A percentile compares a stretch with the other conserved stretches of the same genome.
These are phyloP conservation scores for Talaromyces sp. DNA, from an alignment of 2,329 filamentous ascomycete species.

Conservation along the genomic window DNA sequence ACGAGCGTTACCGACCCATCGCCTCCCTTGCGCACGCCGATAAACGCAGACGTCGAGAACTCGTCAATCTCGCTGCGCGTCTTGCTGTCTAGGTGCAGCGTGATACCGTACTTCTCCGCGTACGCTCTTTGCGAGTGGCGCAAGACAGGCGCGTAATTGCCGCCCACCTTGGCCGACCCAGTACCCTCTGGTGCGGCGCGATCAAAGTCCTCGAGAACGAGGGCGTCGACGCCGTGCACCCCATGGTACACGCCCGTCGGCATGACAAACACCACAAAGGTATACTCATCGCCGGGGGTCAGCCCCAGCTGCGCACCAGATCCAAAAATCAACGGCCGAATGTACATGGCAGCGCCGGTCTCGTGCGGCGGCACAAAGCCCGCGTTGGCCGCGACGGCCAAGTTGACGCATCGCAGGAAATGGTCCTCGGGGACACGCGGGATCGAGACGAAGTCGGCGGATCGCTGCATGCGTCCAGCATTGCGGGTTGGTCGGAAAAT, in stretches of 20 bases:
- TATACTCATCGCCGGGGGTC: slow-evolving; percentile 84
- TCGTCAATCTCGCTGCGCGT: slow-evolving; percentile 84
- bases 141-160: slow-evolving; percentile 91
- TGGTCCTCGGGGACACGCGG: slow-evolving; percentile 70
- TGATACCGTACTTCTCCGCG: slow-evolving; percentile 81
- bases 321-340: slow-evolving; percentile 83
- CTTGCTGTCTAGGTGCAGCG: slow-evolving; percentile 82
- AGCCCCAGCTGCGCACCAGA: slow-evolving; percentile 81
- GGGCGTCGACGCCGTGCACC: slow-evolving; percentile 73
- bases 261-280: slow-evolving; percentile 81
- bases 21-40: slow-evolving; percentile 61
- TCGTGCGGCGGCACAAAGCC: slow-evolving; percentile 85
- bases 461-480: slow-evolving; percentile 76
- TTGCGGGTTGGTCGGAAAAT: slow-evolving; percentile 87
- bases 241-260: slow-evolving; percentile 95
- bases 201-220: slow-evolving; percentile 91
- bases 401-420: slow-evolving; percentile 69
- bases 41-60: slow-evolving; percentile 91
- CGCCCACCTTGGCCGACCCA: slow-evolving; percentile 87
- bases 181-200: slow-evolving; percentile 87
- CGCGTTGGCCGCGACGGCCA: slow-evolving; percentile 83
- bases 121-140: slow-evolving; percentile 78
- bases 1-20: slow-evolving; percentile 61
- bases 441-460: slow-evolving; percentile 75
- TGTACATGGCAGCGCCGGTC: slow-evolving; percentile 86